phyloP scores from a whole-genome alignment of 805 yeast species.

The Vanderwaltozyma yarrowii region DNA sequence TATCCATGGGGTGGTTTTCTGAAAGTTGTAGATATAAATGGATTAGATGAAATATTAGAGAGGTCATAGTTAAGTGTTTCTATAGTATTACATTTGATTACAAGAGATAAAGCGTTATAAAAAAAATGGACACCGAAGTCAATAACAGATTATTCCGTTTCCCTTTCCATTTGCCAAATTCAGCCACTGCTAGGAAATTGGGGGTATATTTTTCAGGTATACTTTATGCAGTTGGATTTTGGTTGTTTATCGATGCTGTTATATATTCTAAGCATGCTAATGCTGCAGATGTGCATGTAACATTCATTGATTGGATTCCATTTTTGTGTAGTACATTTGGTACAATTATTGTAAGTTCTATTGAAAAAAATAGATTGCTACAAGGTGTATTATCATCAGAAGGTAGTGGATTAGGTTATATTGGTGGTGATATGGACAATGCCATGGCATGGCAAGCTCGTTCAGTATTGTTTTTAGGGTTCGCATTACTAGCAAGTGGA shows the following conservation, averaged over 20 bases:
- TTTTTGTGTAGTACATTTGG: constrained; percentile 81
- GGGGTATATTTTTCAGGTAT: constrained; percentile 77
- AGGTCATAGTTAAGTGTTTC: no score
- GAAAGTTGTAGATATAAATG: no score
- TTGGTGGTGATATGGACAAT: constrained; percentile 30
- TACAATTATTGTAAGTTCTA: constrained; percentile 57
- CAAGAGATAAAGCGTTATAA: no score
- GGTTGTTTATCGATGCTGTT: constrained; percentile 84
- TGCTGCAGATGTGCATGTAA: constrained; percentile 78
- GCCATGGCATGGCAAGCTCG: constrained; percentile 89
- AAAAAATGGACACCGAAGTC: constrained; percentile 30
- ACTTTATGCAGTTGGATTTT: constrained; percentile 75
- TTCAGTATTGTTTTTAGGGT: constrained; percentile 81
- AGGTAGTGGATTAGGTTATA: constrained; percentile 17
- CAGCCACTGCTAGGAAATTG: constrained; percentile 55
- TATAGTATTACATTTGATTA: no score
- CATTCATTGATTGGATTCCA: constrained; percentile 95
- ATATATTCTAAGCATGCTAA: constrained; percentile 75
- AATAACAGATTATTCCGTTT: constrained; percentile 53
- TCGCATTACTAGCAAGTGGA: constrained; percentile 88
- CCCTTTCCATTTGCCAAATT: constrained; percentile 57
- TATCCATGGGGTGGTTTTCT: no score
- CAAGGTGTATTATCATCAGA: constrained; percentile 33
- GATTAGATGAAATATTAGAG: no score
- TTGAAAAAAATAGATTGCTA: constrained; percentile 34